phyloP scores from a whole-genome alignment of 495 filamentous ascomycete species.

The Neurospora tetrasperma region DNA sequence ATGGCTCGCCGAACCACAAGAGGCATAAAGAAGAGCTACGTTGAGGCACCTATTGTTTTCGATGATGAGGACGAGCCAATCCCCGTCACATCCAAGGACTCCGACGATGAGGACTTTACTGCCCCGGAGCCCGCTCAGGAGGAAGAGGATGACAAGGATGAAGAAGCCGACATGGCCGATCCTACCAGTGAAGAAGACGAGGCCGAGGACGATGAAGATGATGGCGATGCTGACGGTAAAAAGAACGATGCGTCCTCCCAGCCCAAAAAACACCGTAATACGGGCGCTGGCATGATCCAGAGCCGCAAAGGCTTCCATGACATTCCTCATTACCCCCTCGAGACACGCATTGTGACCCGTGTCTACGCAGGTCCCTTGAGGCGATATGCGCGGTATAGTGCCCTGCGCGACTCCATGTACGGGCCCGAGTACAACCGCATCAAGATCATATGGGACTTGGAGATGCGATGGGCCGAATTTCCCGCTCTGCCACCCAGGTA shows the following conservation, averaged over 20 bases:
- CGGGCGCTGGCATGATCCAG: slow-evolving; percentile 17
- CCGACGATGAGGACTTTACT: slow-evolving; percentile 17
- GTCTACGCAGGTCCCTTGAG: slow-evolving; percentile 36
- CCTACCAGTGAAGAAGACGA: slow-evolving; percentile 5
- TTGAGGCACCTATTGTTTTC: slow-evolving; percentile 12
- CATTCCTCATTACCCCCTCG: slow-evolving; percentile 34
- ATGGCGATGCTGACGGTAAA: slow-evolving; percentile 5
- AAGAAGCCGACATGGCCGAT: slow-evolving; percentile 10
- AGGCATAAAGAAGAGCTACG: slow-evolving; percentile 17
- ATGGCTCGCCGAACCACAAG: slow-evolving; percentile 16
- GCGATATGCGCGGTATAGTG: slow-evolving; percentile 32
- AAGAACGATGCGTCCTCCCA: slow-evolving; percentile 9
- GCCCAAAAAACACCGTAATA: slow-evolving; percentile 12
- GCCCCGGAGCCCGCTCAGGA: slow-evolving; percentile 4
- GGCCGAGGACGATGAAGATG: slow-evolving; percentile 11
- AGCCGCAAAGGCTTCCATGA: slow-evolving; percentile 22
- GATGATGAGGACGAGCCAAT: slow-evolving; percentile 20
- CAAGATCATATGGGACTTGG: slow-evolving; percentile 29
- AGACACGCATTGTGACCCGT: slow-evolving; percentile 35
- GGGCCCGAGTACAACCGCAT: slow-evolving; percentile 29
- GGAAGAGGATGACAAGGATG: slow-evolving; percentile 10
- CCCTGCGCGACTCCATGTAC: slow-evolving; percentile 34
- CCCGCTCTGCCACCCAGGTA: slow-evolving; percentile 29
- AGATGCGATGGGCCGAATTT: slow-evolving; percentile 29
- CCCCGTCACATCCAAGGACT: slow-evolving; percentile 1